Base-by-base conservation (phyloP, 768 basidiomycete species). In the Trametes coccinea region DNA sequence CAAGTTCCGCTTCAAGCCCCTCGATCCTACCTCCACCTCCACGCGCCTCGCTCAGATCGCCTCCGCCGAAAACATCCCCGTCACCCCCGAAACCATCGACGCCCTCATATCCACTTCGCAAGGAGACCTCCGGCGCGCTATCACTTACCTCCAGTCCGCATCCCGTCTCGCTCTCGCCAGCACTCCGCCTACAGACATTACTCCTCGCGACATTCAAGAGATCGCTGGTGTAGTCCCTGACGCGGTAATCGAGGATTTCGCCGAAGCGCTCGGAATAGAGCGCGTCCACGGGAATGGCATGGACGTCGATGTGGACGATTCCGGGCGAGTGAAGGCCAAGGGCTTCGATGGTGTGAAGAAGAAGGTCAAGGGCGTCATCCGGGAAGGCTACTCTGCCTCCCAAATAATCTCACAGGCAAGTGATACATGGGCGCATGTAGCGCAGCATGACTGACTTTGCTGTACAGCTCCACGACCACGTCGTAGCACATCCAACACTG, bases 71-170 rank as follows among this genome's bases (percentile, higher is more conserved):
- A 75, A 82, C 37, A 81, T 98, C 49, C 59, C 78, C 31, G 74
- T 91, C 52, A 71, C 79, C 40, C 70, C 79, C 4, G 75, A 81
- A 13, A 91, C 93, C 31, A 80, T 96, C 57, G 75, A 84, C 43
- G 76, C 89, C 1, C 84, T 97, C 59, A 90, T 97, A 62, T 79
- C 76, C 41, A 86, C 89, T 40, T 96, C 96, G 2, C 83, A 85
- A 48, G 97, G 97, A 44, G 97, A 99, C 76, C 84, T 99, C 56
- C 88, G 97, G 53, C 93, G 97, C 55, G 90, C 96, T 27, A 98
- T 99, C 72, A 99, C 97, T 22, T 98, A 95, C 73, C 82, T 99
- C 30, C 97, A 99, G 71, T 98, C 96, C 22, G 96, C 95, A 5
- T 88, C 92, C 43, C 86, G 97, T 29, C 80, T 99, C 37, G 89